Conservation (phyloP, 257 asterid genomes). For the Hygrophila difformis region DNA sequence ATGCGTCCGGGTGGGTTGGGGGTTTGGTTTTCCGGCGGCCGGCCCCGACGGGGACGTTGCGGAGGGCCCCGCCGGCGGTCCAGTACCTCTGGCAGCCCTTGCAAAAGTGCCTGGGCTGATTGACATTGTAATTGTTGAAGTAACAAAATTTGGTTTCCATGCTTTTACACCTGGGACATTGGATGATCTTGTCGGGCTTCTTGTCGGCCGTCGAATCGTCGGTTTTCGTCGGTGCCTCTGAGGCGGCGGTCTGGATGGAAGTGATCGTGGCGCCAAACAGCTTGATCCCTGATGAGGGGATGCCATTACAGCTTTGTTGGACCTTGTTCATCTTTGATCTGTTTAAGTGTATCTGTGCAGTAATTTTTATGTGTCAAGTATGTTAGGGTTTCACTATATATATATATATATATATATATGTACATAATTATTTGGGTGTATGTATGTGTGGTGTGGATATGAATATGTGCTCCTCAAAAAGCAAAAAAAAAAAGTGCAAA, state of each 20-base stretch:
- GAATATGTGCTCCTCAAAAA: slow-evolving; percentile 11
- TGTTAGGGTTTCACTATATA: neutral
- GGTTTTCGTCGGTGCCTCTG: slow-evolving; percentile 16
- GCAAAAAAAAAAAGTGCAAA: slow-evolving; percentile 16
- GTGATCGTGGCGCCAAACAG: slow-evolving; percentile 68
- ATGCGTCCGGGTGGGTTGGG: slow-evolving; percentile 28
- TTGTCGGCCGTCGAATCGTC: slow-evolving; percentile 26
- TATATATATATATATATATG: neutral
- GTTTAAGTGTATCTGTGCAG: neutral
- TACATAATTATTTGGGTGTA: neutral
- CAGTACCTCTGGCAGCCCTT: slow-evolving; percentile 86
- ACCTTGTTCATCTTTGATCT: too few relatives aligned
- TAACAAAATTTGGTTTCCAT: slow-evolving; percentile 93
- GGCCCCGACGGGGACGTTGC: slow-evolving; percentile 88
- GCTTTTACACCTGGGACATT: slow-evolving; percentile 91
- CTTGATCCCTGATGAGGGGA: slow-evolving; percentile 49
- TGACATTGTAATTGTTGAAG: slow-evolving; percentile 90
- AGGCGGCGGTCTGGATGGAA: too few relatives aligned
- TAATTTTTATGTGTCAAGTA: slow-evolving; percentile 13
- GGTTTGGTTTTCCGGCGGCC: slow-evolving; percentile 79
- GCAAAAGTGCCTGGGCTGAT: slow-evolving; percentile 90
- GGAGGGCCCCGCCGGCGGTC: slow-evolving; percentile 94
- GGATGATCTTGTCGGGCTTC: slow-evolving; percentile 73
- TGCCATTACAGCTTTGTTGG: too few relatives aligned
- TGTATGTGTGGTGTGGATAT: neutral